Evolutionary conservation across 805 yeast species (phyloP), one percentile per base, ranked within the genome.

Genomic region (Candida easanensis): DNA sequence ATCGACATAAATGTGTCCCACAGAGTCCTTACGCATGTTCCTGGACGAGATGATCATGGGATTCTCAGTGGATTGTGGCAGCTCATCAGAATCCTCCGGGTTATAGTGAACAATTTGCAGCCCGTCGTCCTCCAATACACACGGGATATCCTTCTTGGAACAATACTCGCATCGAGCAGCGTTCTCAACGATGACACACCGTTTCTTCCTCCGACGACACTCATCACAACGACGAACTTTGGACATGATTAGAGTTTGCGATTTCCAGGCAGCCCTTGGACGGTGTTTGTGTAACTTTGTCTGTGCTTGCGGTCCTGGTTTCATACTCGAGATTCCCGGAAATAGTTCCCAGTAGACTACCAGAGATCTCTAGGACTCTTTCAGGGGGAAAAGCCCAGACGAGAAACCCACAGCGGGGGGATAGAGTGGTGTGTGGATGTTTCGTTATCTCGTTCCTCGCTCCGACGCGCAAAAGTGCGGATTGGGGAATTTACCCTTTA

Each of bases 181-280:
- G 15, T 27, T 22, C 2, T 28, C 42, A 6, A 26, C 16, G 5
- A 34, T 16, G 14, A 31, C 36, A 31, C 50, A 46, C 14, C 43
- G 43, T 22, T 48, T 48, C 42, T 48, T 48, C 9, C 52, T 36
- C 38, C 49, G 38, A 27, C 46, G 45, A 27, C 52, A 48, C 36
- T 46, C 43, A 18, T 46, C 46, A 30, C 49, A 46, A 15, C 49
- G 45, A 13, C 44, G 39, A 10, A 36, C 38, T 16, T 30, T 45
- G 19, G 38, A 18, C 45, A 40, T 40, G 22, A 13, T 10, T 15
- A 6, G 10, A 5, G 10, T 9, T n/a, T n/a, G n/a, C n/a, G n/a
- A n/a, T n/a, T n/a, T n/a, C 26, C 26, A 23, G 26, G 26, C 11
- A 23, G 26, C 26, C 26, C 26, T 9, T n/a, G n/a, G n/a, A n/a